These are phyloP conservation scores for Cucurbita pepo DNA, from an alignment of 306 rosid genomes.

Conservation along the genomic window DNA sequence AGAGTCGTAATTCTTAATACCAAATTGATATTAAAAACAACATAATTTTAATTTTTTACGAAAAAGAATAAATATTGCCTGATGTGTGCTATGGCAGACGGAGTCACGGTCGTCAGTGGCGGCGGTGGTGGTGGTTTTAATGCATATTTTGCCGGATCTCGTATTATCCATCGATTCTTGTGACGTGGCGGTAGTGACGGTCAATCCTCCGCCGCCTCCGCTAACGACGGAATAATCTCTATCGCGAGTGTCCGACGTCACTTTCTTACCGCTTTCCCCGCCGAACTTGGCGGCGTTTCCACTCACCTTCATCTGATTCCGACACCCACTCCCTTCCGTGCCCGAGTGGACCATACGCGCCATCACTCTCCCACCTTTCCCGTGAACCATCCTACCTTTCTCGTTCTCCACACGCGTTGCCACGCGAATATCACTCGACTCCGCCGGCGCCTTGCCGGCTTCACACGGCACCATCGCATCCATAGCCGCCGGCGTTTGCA, in stretches of 20 bases:
- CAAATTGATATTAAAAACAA: too few relatives aligned
- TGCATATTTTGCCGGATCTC: slow-evolving; percentile 28
- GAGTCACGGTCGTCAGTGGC: slow-evolving; percentile 60
- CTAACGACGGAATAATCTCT: slow-evolving; percentile 20
- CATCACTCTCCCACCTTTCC: slow-evolving; percentile 9
- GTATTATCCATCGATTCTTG: slow-evolving; percentile 48
- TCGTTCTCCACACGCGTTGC: not conserved
- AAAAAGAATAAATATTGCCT: slow-evolving; percentile 16
- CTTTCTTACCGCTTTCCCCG: slow-evolving; percentile 26
- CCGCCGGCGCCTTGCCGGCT: not conserved
- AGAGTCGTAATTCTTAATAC: too few relatives aligned
- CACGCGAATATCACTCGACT: not conserved
- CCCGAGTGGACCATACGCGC: slow-evolving; percentile 14
- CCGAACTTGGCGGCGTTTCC: slow-evolving; percentile 43
- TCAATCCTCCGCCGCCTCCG: not conserved
- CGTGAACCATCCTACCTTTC: not conserved
- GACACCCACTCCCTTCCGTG: slow-evolving; percentile 21
- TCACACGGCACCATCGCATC: slow-evolving; percentile 63
- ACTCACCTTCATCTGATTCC: slow-evolving; percentile 32
- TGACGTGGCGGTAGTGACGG: slow-evolving; percentile 29
- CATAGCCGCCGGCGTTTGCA: slow-evolving; percentile 14
- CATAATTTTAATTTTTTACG: not conserved
- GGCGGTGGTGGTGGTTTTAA: slow-evolving; percentile 24
- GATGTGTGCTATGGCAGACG: slow-evolving; percentile 56
- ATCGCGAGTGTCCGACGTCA: slow-evolving; percentile 32